Base-by-base conservation (phyloP, 306 rosid genomes). In the Abrus pulchellus region DNA sequence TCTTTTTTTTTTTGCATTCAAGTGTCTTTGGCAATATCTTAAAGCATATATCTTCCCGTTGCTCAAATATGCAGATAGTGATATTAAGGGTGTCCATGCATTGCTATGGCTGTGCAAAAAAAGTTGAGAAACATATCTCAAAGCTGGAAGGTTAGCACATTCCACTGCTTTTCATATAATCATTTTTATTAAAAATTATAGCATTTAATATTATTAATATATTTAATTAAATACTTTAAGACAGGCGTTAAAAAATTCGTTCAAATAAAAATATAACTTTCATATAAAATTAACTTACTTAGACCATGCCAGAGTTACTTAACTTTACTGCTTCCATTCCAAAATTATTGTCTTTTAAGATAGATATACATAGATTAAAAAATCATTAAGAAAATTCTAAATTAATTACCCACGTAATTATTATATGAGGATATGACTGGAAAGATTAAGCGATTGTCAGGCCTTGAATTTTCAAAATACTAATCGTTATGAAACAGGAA, bases 1-100 rank as follows among this genome's bases (percentile, higher is more conserved):
- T 81, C 52, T 66, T 77, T 74, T 53, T 14, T 33, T 61, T 68
- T 65, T 10, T 40, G 41, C 71, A 32, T 27, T 66, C 4, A 76
- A 32, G 68, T 70, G 59, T 63, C 72, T 29, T 54, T 71, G 57
- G 32, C 45, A 60, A 54, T 41, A 59, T 55, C 45, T 45, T 20
- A 20, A 20, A 20, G 20, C 20, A 20, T 20, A 20, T 20, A 20
- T 20, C 20, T 52, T 45, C 27, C 2, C 65, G 9, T 68, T 74
- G 38, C 52, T 74, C 14, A 20, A 66, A 72, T 48, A 34, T 67
- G 76, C 88, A 93, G 99, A 90, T 89, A 54, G 99, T 94, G 63
- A 89, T 87, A 80, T 74, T 94, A 79, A 93, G 82, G 87, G 97
- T 94, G 64, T 90, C 97, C 83, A 94, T 94, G 95, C 99, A 93